Evolutionary conservation across 2,329 filamentous ascomycete species (phyloP).

Genomic region (Orbilia javanica): DNA sequence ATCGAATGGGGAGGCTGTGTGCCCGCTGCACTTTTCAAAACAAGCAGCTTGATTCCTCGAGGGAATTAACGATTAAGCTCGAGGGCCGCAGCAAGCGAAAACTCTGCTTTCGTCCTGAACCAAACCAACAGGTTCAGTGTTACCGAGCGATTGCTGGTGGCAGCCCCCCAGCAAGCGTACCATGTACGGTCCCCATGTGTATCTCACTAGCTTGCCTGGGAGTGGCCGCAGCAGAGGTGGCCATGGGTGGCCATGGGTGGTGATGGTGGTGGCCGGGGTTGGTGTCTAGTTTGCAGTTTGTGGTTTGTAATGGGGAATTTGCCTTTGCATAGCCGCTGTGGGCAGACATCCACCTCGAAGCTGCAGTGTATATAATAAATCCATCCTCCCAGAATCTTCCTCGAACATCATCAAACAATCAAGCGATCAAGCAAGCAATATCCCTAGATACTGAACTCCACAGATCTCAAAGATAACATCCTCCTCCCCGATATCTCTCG

Average conservation of each 20-base stretch:
- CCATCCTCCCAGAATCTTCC: conserved; percentile 2
- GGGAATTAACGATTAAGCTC: conserved; percentile 9
- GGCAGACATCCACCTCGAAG: neutral
- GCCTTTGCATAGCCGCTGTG: conserved; percentile 41
- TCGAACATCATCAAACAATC: conserved; percentile 4
- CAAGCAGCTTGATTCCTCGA: conserved; percentile 28
- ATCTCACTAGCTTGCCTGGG: conserved; percentile 2
- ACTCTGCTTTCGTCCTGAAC: conserved; percentile 23
- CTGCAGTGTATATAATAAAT: neutral
- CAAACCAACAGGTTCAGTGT: conserved; percentile 7
- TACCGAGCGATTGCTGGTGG: conserved; percentile 16
- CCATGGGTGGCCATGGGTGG: neutral
- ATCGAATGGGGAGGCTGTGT: conserved; percentile 42
- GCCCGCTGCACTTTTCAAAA: conserved; percentile 21
- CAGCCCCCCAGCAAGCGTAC: too few relatives aligned
- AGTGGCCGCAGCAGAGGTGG: conserved; percentile 32
- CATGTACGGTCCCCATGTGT: neutral
- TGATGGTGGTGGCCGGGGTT: conserved; percentile 27
- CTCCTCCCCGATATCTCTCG: neutral
- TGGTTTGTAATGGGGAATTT: conserved; percentile 19
- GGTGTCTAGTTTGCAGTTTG: conserved; percentile 4
- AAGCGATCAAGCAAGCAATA: neutral
- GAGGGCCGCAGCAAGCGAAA: conserved; percentile 34
- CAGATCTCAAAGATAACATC: neutral
- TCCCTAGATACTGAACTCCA: neutral